Percentiles rank a stretch among this genome's conserved stretches.
These are phyloP conservation scores for Trichoderma parareesei DNA, from an alignment of 495 filamentous ascomycete genomes.

Conservation along the genomic window DNA sequence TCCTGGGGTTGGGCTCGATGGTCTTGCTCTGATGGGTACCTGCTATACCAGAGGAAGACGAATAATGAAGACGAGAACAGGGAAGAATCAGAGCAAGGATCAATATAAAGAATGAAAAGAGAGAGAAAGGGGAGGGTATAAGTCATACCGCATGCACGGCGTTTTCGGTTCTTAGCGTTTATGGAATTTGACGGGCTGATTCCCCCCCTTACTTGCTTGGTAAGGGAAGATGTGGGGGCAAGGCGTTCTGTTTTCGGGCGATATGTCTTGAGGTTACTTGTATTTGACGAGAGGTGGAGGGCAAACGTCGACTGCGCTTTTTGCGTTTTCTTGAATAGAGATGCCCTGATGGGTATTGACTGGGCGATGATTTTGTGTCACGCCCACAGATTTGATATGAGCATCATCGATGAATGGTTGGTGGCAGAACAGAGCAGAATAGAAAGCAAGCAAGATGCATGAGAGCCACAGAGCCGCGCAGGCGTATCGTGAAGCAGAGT, in stretches of 20 bases:
- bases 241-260: neutral
- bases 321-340: neutral
- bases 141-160: conserved; percentile 5
- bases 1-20: neutral
- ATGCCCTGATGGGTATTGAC: neutral
- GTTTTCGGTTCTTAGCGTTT: neutral
- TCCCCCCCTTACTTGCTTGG: neutral
- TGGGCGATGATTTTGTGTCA: no score
- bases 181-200: neutral
- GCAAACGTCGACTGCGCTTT: neutral
- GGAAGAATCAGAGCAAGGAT: neutral
- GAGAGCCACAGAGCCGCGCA: no score
- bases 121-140: neutral
- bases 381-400: no score
- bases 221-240: neutral
- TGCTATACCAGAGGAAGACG: neutral
- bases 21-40: neutral
- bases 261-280: neutral
- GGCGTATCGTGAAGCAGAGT: no score
- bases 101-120: neutral
- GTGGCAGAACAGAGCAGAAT: neutral
- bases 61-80: neutral
- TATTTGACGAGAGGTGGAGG: neutral
- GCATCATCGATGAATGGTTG: neutral
- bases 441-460: no score